Evolutionary conservation across 2,329 filamentous ascomycete species (phyloP), one percentile per base, ranked within the genome.

Genomic region (Colletotrichum tropicicola): DNA sequence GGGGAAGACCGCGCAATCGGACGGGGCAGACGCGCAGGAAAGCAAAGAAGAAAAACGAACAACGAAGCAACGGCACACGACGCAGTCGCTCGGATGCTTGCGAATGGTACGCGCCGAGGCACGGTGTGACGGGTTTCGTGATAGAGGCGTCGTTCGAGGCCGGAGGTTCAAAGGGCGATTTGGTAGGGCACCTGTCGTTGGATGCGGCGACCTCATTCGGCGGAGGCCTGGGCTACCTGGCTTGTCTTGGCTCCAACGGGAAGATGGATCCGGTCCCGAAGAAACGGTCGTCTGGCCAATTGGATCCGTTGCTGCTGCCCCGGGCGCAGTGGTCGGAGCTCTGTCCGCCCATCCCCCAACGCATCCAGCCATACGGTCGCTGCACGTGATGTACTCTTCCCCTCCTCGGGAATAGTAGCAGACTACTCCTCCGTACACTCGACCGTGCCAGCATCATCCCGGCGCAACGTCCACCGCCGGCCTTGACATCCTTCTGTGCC

Each of bases 191-290:
- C 32, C 43, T 61, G 61, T 55, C 56, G 55, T 61, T 60, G 43
- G 25, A 30, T 43, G 28, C 44, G 43, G 43, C 48, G 8, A 23
- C 44, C 43, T 30, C 21, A 65, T 61, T 65, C 43, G 61, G 51
- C 48, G 21, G n/a, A 37, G 15, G 49, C 32, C 30, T 54, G 17
- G 41, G 41, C 23, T 52, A 17, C 28, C 7, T 27, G 23, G 35
- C 56, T 39, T 23, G 28, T 23, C 39, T 47, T 39, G 37, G 47
- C 57, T 54, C 35, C 15, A 35, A 15, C 61, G 56, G 61, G 44
- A 61, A 54, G 48, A 48, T 54, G 57, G 49, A 55, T 51, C 61
- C 61, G 61, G 48, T 39, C 32, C 61, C 43, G 56, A 54, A n/a
- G 7, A 25, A 17, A 12, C 25, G 39, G 21, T 19, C 9, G 15